Percentiles rank a stretch among this genome's conserved stretches.
Conservation (phyloP, 805 yeast species). For the Blastobotrys mokoenaii region DNA sequence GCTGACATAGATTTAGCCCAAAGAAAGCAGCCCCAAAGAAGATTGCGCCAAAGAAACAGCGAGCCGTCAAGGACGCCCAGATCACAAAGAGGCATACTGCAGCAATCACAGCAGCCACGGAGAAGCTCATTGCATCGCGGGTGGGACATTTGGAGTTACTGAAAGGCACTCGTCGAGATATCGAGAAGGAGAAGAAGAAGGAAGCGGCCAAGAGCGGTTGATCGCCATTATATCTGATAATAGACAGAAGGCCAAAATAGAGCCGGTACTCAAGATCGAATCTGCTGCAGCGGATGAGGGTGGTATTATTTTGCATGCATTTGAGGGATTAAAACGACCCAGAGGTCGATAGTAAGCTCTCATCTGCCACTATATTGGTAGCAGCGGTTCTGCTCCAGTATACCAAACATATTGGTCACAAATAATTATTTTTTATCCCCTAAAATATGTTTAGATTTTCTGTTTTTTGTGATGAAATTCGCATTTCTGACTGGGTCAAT, state of each 20-base stretch:
- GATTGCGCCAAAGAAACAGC: constrained; percentile 56
- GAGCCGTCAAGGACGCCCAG: constrained; percentile 43
- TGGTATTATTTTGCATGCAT: background rate
- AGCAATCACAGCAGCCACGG: constrained; percentile 56
- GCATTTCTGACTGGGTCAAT: too few species aligned
- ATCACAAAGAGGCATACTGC: constrained; percentile 50
- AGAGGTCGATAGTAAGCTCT: background rate
- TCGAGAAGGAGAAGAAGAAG: constrained; percentile 53
- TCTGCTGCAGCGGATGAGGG: background rate
- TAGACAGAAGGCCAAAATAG: too few species aligned
- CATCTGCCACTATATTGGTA: too few species aligned
- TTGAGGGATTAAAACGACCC: background rate
- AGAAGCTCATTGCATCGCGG: constrained; percentile 74
- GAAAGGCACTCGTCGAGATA: constrained; percentile 80
- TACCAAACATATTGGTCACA: too few species aligned
- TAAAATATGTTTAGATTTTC: too few species aligned
- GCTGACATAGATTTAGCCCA: constrained; percentile 17
- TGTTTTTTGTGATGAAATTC: too few species aligned
- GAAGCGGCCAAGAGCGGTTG: constrained; percentile 23
- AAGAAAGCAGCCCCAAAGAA: constrained; percentile 68
- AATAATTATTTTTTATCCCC: too few species aligned
- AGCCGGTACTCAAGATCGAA: too few species aligned
- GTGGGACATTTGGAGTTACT: constrained; percentile 91
- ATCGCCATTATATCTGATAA: too few species aligned
- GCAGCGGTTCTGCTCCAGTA: too few species aligned